Evolutionary conservation across 768 basidiomycete species (phyloP), one percentile per base, ranked within the genome.

Genomic region (Lactifluus volemus): DNA sequence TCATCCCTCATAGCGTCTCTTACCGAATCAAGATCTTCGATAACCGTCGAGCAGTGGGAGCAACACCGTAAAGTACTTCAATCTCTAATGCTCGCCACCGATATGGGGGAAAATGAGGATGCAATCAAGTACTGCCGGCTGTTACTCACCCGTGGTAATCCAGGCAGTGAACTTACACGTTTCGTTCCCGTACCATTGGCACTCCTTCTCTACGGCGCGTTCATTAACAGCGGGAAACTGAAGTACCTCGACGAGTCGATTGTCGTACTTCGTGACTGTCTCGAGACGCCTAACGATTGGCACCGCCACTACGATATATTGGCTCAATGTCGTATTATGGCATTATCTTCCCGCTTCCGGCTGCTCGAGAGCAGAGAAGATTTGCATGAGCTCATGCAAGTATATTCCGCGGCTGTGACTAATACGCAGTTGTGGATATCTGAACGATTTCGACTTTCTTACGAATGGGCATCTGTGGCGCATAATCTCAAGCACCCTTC

Each of bases 131-230:
- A 44, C 9, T 25, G 41, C 9, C 41, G 41, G 32, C 25, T 29
- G 8, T 11, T 42, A 14, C 5, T 58, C 30, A 21, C 38, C 30
- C 29, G 17, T 0, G 15, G 1, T 17, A 5, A 42, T 42, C 25
- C 38, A 32, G 21, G 3, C 2, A 1, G n/a, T 19, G 2, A 4
- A 14, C 2, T 19, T 2, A 8, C 25, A 49, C 17, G 4, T 6
- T 1, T 2, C 3, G 15, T 19, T 5, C 4, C 7, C 8, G 0
- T 10, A 0, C 0, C 8, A 6, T 49, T 42, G n/a, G 39, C 9
- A 2, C 4, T 0, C 2, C 29, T 58, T 17, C 56, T 58, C 41
- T 19, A 10, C 4, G 9, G 5, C 1, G 29, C 17, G 3, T 54
- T 54, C 17, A 4, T 1, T 1, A 17, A 17, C 17, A 54, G 39